Conservation (phyloP, 495 filamentous ascomycete genomes). For the Penicillium odoratum region DNA sequence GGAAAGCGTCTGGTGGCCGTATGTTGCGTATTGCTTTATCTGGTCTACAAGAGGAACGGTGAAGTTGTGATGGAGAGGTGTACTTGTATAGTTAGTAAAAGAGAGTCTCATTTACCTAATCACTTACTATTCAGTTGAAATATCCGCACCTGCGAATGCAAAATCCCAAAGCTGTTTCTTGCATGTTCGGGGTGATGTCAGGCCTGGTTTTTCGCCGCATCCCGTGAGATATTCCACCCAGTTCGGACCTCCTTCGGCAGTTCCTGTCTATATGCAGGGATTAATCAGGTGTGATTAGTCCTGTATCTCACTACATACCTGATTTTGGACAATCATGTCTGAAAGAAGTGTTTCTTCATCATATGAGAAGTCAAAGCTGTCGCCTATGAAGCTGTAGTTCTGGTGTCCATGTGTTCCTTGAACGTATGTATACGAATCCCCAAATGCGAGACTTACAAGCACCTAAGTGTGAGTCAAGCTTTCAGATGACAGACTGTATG, state of each 20-base stretch:
- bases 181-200: conserved; percentile 40
- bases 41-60: conserved; percentile 47
- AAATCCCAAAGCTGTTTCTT: conserved; percentile 54
- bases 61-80: conserved; percentile 50
- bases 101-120: not conserved
- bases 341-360: conserved; percentile 39
- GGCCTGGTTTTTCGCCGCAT: conserved; percentile 40
- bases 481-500: not conserved
- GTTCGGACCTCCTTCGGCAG: conserved; percentile 51
- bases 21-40: conserved; percentile 35
- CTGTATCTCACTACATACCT: conserved; percentile 28
- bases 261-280: conserved; percentile 24
- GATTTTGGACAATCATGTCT: conserved; percentile 52
- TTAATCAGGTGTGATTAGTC: not conserved
- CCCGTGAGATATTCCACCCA: conserved; percentile 51
- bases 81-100: conserved; percentile 22
- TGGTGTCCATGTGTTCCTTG: conserved; percentile 49
- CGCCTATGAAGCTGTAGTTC: conserved; percentile 53
- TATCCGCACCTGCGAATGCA: conserved; percentile 54
- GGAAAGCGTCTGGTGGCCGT: conserved; percentile 30
- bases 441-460: conserved; percentile 46
- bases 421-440: conserved; percentile 56
- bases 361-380: conserved; percentile 39
- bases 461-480: not conserved
- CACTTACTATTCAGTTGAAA: conserved; percentile 40